A percentile compares a stretch with the other conserved stretches of the same genome.
phyloP scores from a whole-genome alignment of 164 flowering plant species.

The Stephania yunnanensis region DNA sequence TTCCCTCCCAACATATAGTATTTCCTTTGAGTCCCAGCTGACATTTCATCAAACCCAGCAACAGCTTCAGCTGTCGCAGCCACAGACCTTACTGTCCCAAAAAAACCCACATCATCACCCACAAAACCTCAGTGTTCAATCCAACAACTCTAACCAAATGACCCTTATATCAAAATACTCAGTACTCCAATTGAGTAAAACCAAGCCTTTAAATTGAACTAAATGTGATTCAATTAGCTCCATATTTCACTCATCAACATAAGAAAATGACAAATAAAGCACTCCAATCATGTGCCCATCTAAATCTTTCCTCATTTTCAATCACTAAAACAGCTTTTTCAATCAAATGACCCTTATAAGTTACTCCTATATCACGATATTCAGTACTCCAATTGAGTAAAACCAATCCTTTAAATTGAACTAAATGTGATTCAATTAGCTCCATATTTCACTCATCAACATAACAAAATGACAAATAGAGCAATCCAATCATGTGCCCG shows the following conservation, averaged over 20 bases:
- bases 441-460: neutral
- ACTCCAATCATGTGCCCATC: neutral
- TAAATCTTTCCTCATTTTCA: neutral
- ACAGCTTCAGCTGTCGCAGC: constrained; percentile 62
- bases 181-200: too few relatives aligned
- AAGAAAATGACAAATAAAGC: neutral
- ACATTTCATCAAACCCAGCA: constrained; percentile 78
- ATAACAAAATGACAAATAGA: neutral
- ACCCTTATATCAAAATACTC: too few relatives aligned
- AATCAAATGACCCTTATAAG: too few relatives aligned
- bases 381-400: too few relatives aligned
- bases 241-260: neutral
- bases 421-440: neutral
- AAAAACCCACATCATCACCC: neutral
- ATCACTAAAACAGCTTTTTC: too few relatives aligned
- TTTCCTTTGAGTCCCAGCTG: constrained; percentile 56
- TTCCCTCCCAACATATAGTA: constrained; percentile 94
- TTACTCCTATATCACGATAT: neutral
- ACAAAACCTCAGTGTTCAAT: neutral
- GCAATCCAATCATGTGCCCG: neutral
- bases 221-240: neutral
- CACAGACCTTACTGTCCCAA: constrained; percentile 63
- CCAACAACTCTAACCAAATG: neutral
- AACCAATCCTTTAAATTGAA: neutral
- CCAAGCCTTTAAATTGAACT: neutral